Evolutionary conservation across 495 filamentous ascomycete species (phyloP), one percentile per base, ranked within the genome.

Genomic region (Aspergillus ostianus): DNA sequence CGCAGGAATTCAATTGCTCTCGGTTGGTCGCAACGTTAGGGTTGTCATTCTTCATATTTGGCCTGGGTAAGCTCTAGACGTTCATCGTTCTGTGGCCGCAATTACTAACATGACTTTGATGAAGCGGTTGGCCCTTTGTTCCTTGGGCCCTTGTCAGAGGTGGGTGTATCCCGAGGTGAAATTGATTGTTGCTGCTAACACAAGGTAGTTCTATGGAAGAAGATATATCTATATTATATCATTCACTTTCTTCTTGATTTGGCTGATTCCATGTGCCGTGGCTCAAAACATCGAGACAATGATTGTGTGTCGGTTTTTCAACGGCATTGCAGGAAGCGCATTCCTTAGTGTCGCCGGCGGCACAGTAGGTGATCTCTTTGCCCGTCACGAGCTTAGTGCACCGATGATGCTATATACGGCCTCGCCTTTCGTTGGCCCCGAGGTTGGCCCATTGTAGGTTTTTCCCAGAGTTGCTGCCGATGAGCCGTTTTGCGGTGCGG

Each of bases 271-370:
- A 9, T 91, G 88, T 61, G 93, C 94, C 1, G 85, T 97, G 23
- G 92, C 94, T 9, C 74, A 81, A 21, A 96, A 97, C 64, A 88
- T 93, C 21, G 68, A 84, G 62, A 96, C 93, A 9, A 87, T 97
- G 84, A 74, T 97, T 44, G 72, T 95, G 13, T 82, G 83, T 20
- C 86, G 94, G 6, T 97, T 98, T 67, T 82, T 98, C 62, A 86
- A 89, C 65, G 94, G 94, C 0, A 71, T 97, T 17, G 82, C 91
- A 0, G 93, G 94, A 7, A 89, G 85, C 60, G 92, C 93, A 2
- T 98, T 98, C 70, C 73, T 98, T 51, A 88, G 85, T 55, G 93
- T 98, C 4, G 89, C 92, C 4, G 93, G 94, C 27, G 93, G 92
- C 0, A 96, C 92, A 1, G 90, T 97, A 4, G 92, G 91, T 10